Conservation (phyloP, 805 yeast genomes). For the Isabelozyma heimii region DNA sequence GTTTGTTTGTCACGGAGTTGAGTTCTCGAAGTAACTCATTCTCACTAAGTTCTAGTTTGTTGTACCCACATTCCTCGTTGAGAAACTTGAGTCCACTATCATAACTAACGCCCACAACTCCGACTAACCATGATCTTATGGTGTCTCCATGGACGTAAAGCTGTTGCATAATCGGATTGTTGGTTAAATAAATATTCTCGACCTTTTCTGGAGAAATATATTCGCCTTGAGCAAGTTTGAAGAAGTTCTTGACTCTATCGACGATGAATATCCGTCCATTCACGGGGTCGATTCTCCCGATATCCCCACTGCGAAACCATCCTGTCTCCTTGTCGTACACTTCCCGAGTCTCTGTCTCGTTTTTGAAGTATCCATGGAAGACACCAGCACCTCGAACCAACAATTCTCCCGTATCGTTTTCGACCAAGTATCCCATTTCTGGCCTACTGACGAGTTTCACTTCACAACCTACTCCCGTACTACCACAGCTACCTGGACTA, state of each 20-base stretch:
- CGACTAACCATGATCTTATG: conserved; percentile 53
- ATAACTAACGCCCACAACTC: conserved; percentile 59
- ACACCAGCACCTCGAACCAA: conserved; percentile 65
- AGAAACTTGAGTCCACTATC: conserved; percentile 20
- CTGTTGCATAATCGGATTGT: conserved; percentile 50
- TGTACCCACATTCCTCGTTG: conserved; percentile 10
- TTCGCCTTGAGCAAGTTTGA: conserved; percentile 54
- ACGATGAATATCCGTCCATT: conserved; percentile 58
- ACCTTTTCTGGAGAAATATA: conserved; percentile 76
- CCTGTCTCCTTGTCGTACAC: conserved; percentile 50
- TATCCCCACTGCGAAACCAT: conserved; percentile 64
- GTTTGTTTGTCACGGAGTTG: conserved; percentile 14
- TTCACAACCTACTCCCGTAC: conserved; percentile 15
- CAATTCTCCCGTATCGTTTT: conserved; percentile 40
- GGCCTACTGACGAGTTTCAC: conserved; percentile 12
- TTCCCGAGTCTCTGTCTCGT: conserved; percentile 50
- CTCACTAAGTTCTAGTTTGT: conserved; percentile 6
- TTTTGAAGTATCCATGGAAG: conserved; percentile 55
- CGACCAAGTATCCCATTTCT: conserved; percentile 15
- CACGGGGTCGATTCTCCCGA: conserved; percentile 47
- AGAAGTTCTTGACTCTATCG: conserved; percentile 78
- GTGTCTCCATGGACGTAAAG: conserved; percentile 66
- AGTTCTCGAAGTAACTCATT: conserved; percentile 10
- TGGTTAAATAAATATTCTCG: conserved; percentile 59
- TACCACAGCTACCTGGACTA: conserved; percentile 25